Conservation (phyloP, 176 grass and related monocot genomes). For the Aegilops bicornis region DNA sequence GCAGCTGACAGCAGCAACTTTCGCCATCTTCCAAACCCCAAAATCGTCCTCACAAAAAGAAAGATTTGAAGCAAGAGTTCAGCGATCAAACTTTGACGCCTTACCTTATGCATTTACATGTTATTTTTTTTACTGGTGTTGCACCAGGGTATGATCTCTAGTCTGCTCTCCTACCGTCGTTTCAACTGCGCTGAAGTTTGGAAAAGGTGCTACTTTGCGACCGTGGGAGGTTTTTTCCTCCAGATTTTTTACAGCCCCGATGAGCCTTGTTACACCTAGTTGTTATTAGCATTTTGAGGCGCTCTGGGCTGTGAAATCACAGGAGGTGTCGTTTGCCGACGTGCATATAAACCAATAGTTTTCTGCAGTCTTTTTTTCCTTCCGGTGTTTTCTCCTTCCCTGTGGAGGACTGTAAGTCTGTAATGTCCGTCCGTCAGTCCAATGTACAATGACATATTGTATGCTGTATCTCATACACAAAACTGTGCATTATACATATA, state of each 20-base stretch:
- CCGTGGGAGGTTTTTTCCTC: constrained; percentile 56
- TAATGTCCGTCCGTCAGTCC: neutral
- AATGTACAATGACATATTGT: constrained; percentile 6
- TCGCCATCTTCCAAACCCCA: constrained; percentile 55
- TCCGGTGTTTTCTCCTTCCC: constrained; percentile 31
- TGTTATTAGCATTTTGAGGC: constrained; percentile 50
- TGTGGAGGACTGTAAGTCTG: constrained; percentile 51
- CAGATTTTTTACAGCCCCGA: constrained; percentile 68
- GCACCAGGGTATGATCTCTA: constrained; percentile 27
- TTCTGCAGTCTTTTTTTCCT: neutral
- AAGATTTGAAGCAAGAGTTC: constrained; percentile 10
- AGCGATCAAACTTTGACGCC: neutral
- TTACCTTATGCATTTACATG: constrained; percentile 19
- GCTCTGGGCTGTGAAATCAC: constrained; percentile 66
- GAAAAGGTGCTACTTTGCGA: constrained; percentile 29
- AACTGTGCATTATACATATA: neutral
- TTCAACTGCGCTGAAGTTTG: constrained; percentile 10
- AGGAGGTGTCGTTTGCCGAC: constrained; percentile 33
- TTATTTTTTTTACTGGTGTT: constrained; percentile 51
- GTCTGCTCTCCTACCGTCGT: constrained; percentile 17
- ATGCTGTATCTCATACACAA: constrained; percentile 2
- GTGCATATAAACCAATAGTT: constrained; percentile 34
- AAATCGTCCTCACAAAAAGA: constrained; percentile 61
- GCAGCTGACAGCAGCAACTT: constrained; percentile 27
- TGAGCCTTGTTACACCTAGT: constrained; percentile 39